Evolutionary conservation across 164 flowering plant genomes (phyloP).

Genomic region (Umbellularia californica): DNA sequence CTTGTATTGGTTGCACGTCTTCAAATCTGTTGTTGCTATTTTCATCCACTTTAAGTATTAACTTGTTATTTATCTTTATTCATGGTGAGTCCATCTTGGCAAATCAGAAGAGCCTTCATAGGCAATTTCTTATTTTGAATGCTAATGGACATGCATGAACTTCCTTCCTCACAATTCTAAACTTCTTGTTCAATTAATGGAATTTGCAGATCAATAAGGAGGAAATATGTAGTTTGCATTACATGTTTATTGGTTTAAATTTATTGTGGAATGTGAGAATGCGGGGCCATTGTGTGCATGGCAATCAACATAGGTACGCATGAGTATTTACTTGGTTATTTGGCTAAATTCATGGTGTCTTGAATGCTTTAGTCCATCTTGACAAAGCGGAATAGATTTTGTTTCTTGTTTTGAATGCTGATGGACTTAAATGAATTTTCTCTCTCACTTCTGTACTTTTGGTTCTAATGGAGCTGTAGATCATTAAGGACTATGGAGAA

Average conservation of each 20-base stretch:
- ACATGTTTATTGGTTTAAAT: neutral
- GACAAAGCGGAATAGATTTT: too few relatives aligned
- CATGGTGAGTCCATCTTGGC: constrained; percentile 32
- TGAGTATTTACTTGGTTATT: neutral
- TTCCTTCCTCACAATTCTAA: constrained; percentile 19
- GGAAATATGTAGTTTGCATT: constrained; percentile 6
- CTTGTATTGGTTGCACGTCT: neutral
- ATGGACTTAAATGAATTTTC: neutral
- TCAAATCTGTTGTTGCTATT: neutral
- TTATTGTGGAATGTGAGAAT: neutral
- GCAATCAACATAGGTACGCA: neutral
- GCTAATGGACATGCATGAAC: constrained; percentile 42
- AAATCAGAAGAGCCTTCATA: constrained; percentile 18
- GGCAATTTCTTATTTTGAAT: constrained; percentile 39
- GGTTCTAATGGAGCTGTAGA: neutral
- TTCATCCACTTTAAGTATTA: neutral
- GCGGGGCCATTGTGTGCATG: neutral
- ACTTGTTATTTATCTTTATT: too few relatives aligned
- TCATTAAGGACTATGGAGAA: neutral
- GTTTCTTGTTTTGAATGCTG: neutral
- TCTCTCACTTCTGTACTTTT: too few relatives aligned
- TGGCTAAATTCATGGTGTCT: neutral
- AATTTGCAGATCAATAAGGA: constrained; percentile 25
- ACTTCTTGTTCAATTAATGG: constrained; percentile 12
- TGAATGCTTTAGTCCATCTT: neutral